phyloP scores from a whole-genome alignment of 345 rosid genomes.

The Cochlearia excelsa region DNA sequence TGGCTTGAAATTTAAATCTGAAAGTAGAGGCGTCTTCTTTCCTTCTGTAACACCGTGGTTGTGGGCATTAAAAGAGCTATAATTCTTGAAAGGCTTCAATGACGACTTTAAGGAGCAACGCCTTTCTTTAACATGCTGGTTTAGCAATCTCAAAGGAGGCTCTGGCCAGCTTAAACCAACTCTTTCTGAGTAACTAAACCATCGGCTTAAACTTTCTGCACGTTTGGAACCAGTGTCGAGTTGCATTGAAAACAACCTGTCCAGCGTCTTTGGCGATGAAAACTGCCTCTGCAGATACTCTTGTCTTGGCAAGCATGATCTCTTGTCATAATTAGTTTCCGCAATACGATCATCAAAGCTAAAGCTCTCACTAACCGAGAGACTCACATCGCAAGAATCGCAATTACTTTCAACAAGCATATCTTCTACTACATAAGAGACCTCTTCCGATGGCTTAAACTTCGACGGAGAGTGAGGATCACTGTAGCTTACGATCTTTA shows the following conservation, averaged over 20 bases:
- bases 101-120: conserved; percentile 48
- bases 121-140: conserved; percentile 56
- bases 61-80: conserved; percentile 25
- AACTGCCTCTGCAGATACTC: conserved; percentile 50
- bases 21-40: conserved; percentile 22
- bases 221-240: conserved; percentile 22
- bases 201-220: conserved; percentile 11
- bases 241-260: conserved; percentile 29
- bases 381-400: conserved; percentile 38
- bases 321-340: conserved; percentile 18
- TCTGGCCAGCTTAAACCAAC: conserved; percentile 88
- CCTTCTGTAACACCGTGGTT: neutral
- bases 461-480: conserved; percentile 91
- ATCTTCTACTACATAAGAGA: conserved; percentile 55
- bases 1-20: conserved; percentile 28
- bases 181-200: conserved; percentile 45
- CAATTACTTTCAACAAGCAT: conserved; percentile 12
- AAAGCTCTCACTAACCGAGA: conserved; percentile 11
- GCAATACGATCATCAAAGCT: conserved; percentile 13
- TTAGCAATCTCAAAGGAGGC: conserved; percentile 58
- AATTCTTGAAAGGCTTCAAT: conserved; percentile 22
- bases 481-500: conserved; percentile 64
- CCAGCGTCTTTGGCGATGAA: conserved; percentile 59
- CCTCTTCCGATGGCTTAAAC: conserved; percentile 55
- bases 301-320: conserved; percentile 38